Base-by-base conservation (phyloP, 2,329 filamentous ascomycete species). In the Ophiostoma angusticollis region DNA sequence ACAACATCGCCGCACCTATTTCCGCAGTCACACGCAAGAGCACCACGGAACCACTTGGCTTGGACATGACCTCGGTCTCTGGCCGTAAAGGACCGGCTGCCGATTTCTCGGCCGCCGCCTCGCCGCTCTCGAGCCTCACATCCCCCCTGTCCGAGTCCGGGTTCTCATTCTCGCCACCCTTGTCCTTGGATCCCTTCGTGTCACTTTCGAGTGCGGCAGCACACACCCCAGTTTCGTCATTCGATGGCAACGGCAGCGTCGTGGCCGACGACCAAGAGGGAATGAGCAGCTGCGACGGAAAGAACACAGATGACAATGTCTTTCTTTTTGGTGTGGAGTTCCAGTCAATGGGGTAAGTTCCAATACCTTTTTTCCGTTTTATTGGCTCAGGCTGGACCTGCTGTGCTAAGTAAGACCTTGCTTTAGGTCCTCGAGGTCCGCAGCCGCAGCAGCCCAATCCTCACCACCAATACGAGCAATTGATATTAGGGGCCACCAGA, bases 191-290 rank as follows among this genome's bases (percentile, higher is more conserved):
- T n/a, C n/a, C 24, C 11, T 41, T 42, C 12, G 18, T 42, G n/a
- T 38, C 45, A 1, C 17, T 44, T 3, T 18, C 34, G 3, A 23
- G 41, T 9, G 29, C 31, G 4, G 35, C 37, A 6, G 17, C 39
- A n/a, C n/a, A n/a, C n/a, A 29, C 40, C 3, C 45, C 45, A 1
- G 8, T 44, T 17, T 47, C 45, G 6, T 46, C 45, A 13, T 22
- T 42, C 17, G 43, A 46, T 37, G 32, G 41, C 34, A 32, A 35
- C 16, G 39, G 32, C 23, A 12, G 21, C 14, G 17, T 22, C 22
- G 16, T 14, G 16, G 31, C 14, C 9, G 34, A 22, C 24, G 33
- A 31, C 18, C 36, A 24, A 18, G 24, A 19, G 6, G 23, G 4
- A 23, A 39, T 9, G 16, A 28, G 22, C 17, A 22, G 22, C 17